Percentiles rank a stretch among this genome's conserved stretches.
phyloP scores from a whole-genome alignment of 768 basidiomycete species.

The Leucogyrophana mollusca region DNA sequence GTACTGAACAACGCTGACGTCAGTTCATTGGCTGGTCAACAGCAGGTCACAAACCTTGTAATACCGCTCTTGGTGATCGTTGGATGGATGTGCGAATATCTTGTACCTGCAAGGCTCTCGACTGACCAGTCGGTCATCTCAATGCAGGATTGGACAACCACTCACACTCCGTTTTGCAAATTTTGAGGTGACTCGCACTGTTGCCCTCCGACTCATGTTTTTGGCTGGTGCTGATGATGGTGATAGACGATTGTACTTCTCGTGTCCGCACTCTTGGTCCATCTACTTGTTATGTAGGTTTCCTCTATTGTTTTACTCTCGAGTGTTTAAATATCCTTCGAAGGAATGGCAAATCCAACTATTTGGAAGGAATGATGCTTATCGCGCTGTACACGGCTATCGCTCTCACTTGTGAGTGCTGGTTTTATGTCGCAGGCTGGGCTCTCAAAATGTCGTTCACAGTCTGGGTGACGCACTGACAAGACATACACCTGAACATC shows the following conservation, averaged over 20 bases:
- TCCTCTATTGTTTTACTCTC: neutral
- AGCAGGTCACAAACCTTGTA: slow-evolving; percentile 88
- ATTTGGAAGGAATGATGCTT: slow-evolving; percentile 87
- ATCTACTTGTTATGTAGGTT: slow-evolving; percentile 72
- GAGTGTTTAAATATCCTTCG: slow-evolving; percentile 1
- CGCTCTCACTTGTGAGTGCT: slow-evolving; percentile 37
- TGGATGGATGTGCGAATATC: slow-evolving; percentile 72
- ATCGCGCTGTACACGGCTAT: slow-evolving; percentile 36
- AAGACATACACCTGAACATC: no score
- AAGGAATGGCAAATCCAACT: slow-evolving; percentile 84
- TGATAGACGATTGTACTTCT: slow-evolving; percentile 77
- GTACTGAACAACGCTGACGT: neutral
- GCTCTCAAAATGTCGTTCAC: neutral
- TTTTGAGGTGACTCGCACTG: slow-evolving; percentile 65
- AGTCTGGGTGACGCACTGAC: slow-evolving; percentile 10
- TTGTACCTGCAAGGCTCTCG: slow-evolving; percentile 6
- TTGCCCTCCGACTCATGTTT: no score
- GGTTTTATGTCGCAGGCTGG: neutral
- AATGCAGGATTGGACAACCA: slow-evolving; percentile 59
- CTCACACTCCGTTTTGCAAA: slow-evolving; percentile 82
- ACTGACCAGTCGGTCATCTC: slow-evolving; percentile 4
- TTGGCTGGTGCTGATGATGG: no score
- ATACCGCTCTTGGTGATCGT: slow-evolving; percentile 85
- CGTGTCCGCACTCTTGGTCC: slow-evolving; percentile 85
- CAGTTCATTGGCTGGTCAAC: neutral